These are phyloP conservation scores for Emmonsiellopsis sp. DNA, from an alignment of 2,329 filamentous ascomycete genomes.

Conservation along the genomic window DNA sequence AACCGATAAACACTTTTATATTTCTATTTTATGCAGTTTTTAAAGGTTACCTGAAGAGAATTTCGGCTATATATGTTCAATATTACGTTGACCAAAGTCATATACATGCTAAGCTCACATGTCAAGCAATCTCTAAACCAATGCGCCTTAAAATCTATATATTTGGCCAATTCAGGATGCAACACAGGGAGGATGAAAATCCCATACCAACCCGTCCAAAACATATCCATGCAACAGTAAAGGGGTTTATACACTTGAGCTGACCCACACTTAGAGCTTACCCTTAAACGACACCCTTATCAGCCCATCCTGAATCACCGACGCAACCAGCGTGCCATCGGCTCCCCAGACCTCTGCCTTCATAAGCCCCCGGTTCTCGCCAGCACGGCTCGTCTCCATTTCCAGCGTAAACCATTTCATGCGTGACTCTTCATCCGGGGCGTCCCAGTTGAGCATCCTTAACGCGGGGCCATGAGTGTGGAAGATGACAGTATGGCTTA, in stretches of 20 bases:
- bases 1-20: background rate
- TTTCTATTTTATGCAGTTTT: too few species aligned
- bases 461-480: conserved; percentile 33
- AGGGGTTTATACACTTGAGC: background rate
- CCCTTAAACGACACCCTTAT: conserved; percentile 1
- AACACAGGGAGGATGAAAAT: too few species aligned
- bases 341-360: conserved; percentile 38
- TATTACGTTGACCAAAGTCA: too few species aligned
- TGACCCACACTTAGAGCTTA: background rate
- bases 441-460: conserved; percentile 31
- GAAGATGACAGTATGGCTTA: conserved; percentile 41
- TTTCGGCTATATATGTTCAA: too few species aligned
- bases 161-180: too few species aligned
- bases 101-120: too few species aligned
- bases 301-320: conserved; percentile 36
- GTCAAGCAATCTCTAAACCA: too few species aligned
- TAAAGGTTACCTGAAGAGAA: too few species aligned
- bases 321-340: conserved; percentile 37
- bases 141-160: too few species aligned
- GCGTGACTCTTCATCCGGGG: conserved; percentile 10
- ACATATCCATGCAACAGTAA: too few species aligned
- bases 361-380: conserved; percentile 37
- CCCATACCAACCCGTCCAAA: too few species aligned
- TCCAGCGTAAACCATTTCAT: conserved; percentile 43
- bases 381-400: conserved; percentile 35